Conservation (phyloP, 768 basidiomycete genomes). For the Trametes cubensis region DNA sequence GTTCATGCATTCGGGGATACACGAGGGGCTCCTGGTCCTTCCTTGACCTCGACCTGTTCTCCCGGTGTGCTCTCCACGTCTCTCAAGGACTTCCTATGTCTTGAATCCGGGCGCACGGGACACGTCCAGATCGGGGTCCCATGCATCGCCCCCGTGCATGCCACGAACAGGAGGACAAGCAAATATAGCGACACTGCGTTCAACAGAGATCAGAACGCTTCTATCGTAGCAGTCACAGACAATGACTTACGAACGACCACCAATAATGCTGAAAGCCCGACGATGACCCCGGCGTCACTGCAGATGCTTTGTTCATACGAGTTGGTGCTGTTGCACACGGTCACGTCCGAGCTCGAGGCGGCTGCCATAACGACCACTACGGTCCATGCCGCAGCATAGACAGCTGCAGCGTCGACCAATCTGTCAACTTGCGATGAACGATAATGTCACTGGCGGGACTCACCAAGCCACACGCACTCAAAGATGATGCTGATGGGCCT, state of each 20-base stretch:
- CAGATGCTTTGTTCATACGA: neutral
- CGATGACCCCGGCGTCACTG: neutral
- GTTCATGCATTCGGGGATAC: no score
- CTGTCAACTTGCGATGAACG: neutral
- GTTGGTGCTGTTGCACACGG: neutral
- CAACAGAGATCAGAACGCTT: neutral
- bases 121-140: constrained; percentile 4
- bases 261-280: neutral
- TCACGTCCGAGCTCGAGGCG: neutral
- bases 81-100: no score
- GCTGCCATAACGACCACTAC: neutral
- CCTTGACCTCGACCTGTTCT: no score
- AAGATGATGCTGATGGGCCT: neutral
- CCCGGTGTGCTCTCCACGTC: neutral
- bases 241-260: neutral
- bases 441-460: neutral
- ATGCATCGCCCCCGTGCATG: neutral
- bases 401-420: neutral
- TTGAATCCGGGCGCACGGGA: neutral
- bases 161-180: neutral
- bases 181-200: neutral
- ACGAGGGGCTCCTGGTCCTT: no score
- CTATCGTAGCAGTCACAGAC: neutral
- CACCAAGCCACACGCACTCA: neutral
- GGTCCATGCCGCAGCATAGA: neutral